phyloP scores from a whole-genome alignment of 1,284 basidiomycete species.

The Tylopilus sp. region DNA sequence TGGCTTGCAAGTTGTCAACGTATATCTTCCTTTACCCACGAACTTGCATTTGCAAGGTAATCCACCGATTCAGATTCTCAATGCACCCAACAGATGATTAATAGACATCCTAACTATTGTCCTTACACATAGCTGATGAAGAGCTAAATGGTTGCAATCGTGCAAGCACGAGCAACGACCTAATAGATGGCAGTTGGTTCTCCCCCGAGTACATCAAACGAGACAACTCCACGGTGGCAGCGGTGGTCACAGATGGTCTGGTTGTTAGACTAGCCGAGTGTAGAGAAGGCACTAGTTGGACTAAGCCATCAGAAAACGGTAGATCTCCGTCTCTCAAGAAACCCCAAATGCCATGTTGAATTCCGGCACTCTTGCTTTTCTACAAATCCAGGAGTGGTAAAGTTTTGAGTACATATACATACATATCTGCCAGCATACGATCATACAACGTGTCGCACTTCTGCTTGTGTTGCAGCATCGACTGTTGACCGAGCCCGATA shows the following conservation, averaged over 20 bases:
- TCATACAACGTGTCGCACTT: not conserved
- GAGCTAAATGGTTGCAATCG: too few relatives aligned
- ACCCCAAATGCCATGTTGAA: not conserved
- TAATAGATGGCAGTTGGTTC: too few relatives aligned
- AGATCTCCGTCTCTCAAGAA: not conserved
- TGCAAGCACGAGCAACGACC: too few relatives aligned
- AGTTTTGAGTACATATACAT: not conserved
- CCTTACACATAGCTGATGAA: too few relatives aligned
- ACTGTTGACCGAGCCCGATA: not conserved
- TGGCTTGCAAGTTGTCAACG: not conserved
- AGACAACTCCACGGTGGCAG: too few relatives aligned
- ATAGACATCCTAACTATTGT: too few relatives aligned
- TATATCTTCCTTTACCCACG: conserved; percentile 2
- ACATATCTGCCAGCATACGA: not conserved
- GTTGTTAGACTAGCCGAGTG: too few relatives aligned
- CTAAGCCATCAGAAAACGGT: not conserved
- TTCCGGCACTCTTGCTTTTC: not conserved
- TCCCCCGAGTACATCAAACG: too few relatives aligned
- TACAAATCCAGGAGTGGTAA: not conserved
- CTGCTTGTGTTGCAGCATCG: not conserved
- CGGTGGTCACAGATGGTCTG: too few relatives aligned
- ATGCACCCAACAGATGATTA: too few relatives aligned
- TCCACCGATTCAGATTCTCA: not conserved
- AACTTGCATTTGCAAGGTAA: not conserved
- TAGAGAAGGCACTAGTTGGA: not conserved